These are phyloP conservation scores for Meyerozyma elateridarum DNA, from an alignment of 1,139 yeast genomes.

Conservation along the genomic window DNA sequence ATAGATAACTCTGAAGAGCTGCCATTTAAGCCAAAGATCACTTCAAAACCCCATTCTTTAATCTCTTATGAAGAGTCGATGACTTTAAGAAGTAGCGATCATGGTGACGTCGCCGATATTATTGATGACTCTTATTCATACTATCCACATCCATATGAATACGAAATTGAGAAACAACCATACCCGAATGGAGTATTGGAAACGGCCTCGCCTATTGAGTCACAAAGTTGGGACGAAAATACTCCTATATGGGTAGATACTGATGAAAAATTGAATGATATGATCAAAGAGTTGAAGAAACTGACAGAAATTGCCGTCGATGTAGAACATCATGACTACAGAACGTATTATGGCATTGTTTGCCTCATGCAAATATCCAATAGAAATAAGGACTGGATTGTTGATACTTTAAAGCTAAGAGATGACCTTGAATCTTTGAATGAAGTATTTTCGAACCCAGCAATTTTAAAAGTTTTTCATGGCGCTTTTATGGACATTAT, in stretches of 20 bases:
- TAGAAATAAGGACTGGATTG: slow-evolving; percentile 74
- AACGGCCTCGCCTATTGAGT: slow-evolving; percentile 47
- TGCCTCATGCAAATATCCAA: slow-evolving; percentile 92
- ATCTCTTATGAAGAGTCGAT: slow-evolving; percentile 50
- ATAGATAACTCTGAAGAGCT: slow-evolving; percentile 64
- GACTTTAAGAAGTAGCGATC: slow-evolving; percentile 27
- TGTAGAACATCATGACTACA: slow-evolving; percentile 91
- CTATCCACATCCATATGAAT: slow-evolving; percentile 76
- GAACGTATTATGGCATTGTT: slow-evolving; percentile 86
- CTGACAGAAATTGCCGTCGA: slow-evolving; percentile 84
- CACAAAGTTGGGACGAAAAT: slow-evolving; percentile 62
- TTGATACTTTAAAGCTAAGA: slow-evolving; percentile 72
- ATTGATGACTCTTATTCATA: too few relatives aligned
- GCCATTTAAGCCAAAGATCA: slow-evolving; percentile 76
- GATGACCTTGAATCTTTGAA: slow-evolving; percentile 69
- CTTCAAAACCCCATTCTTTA: slow-evolving; percentile 66
- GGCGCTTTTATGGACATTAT: slow-evolving; percentile 97
- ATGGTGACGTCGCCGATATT: slow-evolving; percentile 33
- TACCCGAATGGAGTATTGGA: slow-evolving; percentile 60
- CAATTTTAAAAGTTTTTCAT: slow-evolving; percentile 81
- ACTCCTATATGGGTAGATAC: slow-evolving; percentile 71
- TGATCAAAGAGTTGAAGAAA: slow-evolving; percentile 50
- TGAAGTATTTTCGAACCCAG: slow-evolving; percentile 73
- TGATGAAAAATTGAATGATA: slow-evolving; percentile 42
- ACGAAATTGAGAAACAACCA: slow-evolving; percentile 66